Evolutionary conservation across 2,329 filamentous ascomycete species (phyloP), one percentile per base, ranked within the genome.

Genomic region (Incumbomyces delicatus): DNA sequence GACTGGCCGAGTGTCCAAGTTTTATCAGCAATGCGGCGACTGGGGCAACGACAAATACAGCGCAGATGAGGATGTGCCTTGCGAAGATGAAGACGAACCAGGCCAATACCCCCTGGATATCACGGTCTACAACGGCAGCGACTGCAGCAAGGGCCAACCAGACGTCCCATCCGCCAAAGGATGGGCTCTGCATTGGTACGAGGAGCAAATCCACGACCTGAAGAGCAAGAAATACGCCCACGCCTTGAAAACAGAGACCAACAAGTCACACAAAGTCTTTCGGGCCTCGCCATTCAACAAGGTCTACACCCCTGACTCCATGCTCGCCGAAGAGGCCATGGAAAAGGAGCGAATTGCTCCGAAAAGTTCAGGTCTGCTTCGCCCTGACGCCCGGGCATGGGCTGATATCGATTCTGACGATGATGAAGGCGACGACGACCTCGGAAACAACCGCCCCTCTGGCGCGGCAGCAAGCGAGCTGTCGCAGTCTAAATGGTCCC

Each of bases 301-400:
- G 3, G 14, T 17, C 14, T 33, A 43, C 31, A 43, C 36, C n/a
- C 40, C 40, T 31, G 40, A 43, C 12, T 33, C 29, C n/a, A 43
- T 34, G 40, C 4, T 16, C 16, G 40, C 27, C 16, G 40, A 32
- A 17, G 40, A 32, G 22, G n/a, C 33, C 29, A 13, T 3, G 14
- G 16, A 43, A 6, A 12, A 32, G 16, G 12, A 43, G 12, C 4
- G 6, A 22, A 3, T 39, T 6, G 18, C 36, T 5, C 12, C 6
- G 17, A 3, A 20, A 10, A 33, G 4, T 6, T 17, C 8, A 3
- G 22, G 11, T 14, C 29, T 34, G 7, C 40, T 43, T 4, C 27
- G 17, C 12, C 40, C 40, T 5, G 20, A 16, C 33, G n/a, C 14
- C 16, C 27, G 30, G n/a, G 18, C 4, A 2, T 43, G 40, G 40